Conservation (phyloP, 768 basidiomycete genomes). For the Cystofilobasidium bisporidii region DNA sequence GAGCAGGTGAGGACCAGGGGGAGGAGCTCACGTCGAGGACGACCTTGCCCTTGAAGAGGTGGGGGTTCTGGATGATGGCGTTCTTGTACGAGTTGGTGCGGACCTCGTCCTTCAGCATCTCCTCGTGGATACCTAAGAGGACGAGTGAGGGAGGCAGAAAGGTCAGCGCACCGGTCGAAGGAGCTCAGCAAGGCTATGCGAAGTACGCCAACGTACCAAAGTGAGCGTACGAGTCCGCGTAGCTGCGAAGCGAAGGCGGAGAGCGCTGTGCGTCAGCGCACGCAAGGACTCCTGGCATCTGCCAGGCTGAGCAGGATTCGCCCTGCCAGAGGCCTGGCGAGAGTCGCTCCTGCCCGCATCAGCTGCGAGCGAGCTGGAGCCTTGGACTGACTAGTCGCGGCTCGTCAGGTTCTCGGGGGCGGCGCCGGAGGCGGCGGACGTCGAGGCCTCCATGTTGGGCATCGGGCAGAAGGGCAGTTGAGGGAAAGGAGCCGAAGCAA, state of each 20-base stretch:
- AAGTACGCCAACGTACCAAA: constrained; percentile 53
- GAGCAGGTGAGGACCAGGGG: background rate
- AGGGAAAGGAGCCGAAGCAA: background rate
- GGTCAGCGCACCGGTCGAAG: background rate
- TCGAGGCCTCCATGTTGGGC: constrained; percentile 7
- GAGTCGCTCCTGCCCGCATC: no score
- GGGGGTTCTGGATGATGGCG: constrained; percentile 86
- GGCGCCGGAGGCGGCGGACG: constrained; percentile 2
- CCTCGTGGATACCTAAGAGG: constrained; percentile 80
- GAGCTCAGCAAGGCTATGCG: no score
- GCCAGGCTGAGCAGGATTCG: no score
- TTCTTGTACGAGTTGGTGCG: constrained; percentile 90
- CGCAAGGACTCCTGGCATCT: no score
- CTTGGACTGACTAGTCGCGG: constrained; percentile 30
- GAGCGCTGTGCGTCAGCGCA: background rate
- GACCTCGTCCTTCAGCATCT: constrained; percentile 96
- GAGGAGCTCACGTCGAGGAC: constrained; percentile 59
- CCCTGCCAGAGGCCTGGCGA: no score
- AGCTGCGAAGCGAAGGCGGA: background rate
- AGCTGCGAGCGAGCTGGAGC: background rate
- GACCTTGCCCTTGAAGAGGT: constrained; percentile 90
- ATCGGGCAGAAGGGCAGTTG: background rate
- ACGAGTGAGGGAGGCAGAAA: background rate
- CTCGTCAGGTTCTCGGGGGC: constrained; percentile 10
- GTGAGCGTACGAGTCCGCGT: constrained; percentile 92